Base-by-base conservation (phyloP, 2,329 filamentous ascomycete genomes). In the Hypocrella siamensis region DNA sequence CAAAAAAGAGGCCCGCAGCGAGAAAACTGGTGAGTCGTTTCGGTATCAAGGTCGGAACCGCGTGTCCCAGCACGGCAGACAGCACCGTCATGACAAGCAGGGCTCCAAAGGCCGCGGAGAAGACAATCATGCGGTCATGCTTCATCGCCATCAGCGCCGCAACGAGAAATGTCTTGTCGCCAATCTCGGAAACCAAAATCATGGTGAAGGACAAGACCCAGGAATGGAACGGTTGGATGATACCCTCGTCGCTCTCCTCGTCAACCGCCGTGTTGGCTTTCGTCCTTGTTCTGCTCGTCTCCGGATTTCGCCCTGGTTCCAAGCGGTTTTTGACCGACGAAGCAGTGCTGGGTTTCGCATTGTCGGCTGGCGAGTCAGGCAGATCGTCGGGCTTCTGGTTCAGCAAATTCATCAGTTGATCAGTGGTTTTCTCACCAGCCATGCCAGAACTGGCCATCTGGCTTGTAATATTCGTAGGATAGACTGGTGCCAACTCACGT, bases 121-220 rank as follows among this genome's bases (percentile, higher is more conserved):
- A 98, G 38, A 98, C 90, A 10, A 96, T 70, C 40, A 93, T 63
- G 32, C 90, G 79, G 39, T 90, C 80, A 47, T 98, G 88, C 52
- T 93, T 90, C 90, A 98, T 98, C 10, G 90, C 90, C 90, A 98
- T 98, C 14, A 98, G 71, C 6, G 86, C 88, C 6, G 90, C 90
- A 16, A 98, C 84, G 27, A 98, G 68, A 63, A 98, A 98, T 0
- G 90, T 98, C 61, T 98, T 98, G 70, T 98, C 90, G 40, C 90
- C 90, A 46, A 98, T 75, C 54, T 98, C 90, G 29, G 88, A 94
- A 45, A 96, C 79, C 39, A 96, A 63, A 46, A 98, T 98, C 90
- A 96, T 98, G 35, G 86, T 88, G 37, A 94, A 75, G 12, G 90
- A 93, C 19, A 96, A 75, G 10, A 93, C 49, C 47, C 90, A 92